A percentile compares a stretch with the other conserved stretches of the same genome.
These are phyloP conservation scores for Graphilbum sp. DNA, from an alignment of 2,329 filamentous ascomycete genomes.

Conservation along the genomic window DNA sequence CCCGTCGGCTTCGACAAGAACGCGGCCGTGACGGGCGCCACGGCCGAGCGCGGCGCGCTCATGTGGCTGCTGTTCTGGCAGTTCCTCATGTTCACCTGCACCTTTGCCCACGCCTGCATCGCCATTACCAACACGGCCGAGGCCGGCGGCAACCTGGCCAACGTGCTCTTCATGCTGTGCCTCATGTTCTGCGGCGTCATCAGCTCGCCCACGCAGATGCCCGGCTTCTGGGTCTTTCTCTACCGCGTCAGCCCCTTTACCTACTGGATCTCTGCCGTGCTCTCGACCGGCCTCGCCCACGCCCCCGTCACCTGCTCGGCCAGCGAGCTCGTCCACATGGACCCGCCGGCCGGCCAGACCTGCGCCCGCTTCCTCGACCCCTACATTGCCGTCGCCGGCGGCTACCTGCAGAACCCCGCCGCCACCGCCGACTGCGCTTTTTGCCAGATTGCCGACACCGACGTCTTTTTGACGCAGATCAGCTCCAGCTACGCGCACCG, in stretches of 20 bases:
- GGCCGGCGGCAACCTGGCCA: conserved; percentile 48
- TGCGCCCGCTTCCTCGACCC: conserved; percentile 40
- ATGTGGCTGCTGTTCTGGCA: conserved; percentile 71
- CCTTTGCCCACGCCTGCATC: conserved; percentile 59
- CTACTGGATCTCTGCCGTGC: conserved; percentile 61
- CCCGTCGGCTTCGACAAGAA: conserved; percentile 62
- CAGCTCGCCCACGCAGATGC: conserved; percentile 37
- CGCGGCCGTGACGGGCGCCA: conserved; percentile 40
- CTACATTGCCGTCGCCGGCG: conserved; percentile 32
- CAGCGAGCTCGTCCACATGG: conserved; percentile 54
- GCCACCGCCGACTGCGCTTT: conserved; percentile 36
- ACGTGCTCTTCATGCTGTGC: conserved; percentile 40
- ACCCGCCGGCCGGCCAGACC: conserved; percentile 36
- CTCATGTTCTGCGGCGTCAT: conserved; percentile 46
- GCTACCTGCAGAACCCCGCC: conserved; percentile 31
- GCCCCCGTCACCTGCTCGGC: conserved; percentile 45
- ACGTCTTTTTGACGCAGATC: conserved; percentile 30
- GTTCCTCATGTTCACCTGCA: conserved; percentile 53
- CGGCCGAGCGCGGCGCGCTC: conserved; percentile 52
- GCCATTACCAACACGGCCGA: conserved; percentile 51
- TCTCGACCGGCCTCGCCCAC: conserved; percentile 53
- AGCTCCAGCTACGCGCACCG: conserved; percentile 36
- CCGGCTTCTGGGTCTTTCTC: conserved; percentile 67
- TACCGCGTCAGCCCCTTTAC: conserved; percentile 70
- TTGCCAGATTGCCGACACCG: conserved; percentile 34